Conservation (phyloP, 257 asterid species). For the Scutellaria minor region DNA sequence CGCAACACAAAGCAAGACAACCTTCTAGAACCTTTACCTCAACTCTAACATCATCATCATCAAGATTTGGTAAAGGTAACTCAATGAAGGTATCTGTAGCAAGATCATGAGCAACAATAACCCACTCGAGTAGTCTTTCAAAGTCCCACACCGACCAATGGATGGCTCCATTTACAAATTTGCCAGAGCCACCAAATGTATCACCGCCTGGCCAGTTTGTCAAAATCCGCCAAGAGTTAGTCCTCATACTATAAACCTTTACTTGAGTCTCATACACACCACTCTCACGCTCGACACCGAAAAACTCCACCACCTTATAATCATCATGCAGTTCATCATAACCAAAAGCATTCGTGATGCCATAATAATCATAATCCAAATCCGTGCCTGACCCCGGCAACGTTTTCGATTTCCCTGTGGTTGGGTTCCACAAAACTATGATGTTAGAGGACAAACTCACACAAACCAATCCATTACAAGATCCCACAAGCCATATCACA, state of each 20-base stretch:
- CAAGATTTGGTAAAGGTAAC: slow-evolving; percentile 31
- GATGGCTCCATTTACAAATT: slow-evolving; percentile 35
- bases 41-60: slow-evolving; percentile 14
- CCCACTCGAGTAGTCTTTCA: not conserved
- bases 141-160: slow-evolving; percentile 32
- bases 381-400: slow-evolving; percentile 27
- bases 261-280: slow-evolving; percentile 23
- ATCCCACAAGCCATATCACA: slow-evolving; percentile 33
- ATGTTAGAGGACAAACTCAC: slow-evolving; percentile 23
- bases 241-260: slow-evolving; percentile 33
- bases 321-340: slow-evolving; percentile 40
- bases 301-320: slow-evolving; percentile 38
- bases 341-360: slow-evolving; percentile 24
- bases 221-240: slow-evolving; percentile 34
- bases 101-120: slow-evolving; percentile 32
- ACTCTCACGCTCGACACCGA: not conserved
- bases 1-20: slow-evolving; percentile 29
- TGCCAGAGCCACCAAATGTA: slow-evolving; percentile 22
- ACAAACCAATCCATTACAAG: slow-evolving; percentile 40
- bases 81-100: slow-evolving; percentile 16
- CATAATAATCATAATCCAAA: not conserved
- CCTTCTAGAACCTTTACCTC: slow-evolving; percentile 27
- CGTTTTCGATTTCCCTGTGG: slow-evolving; percentile 4
- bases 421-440: slow-evolving; percentile 38
- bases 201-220: slow-evolving; percentile 27